Base-by-base conservation (phyloP, 2,329 filamentous ascomycete species). In the Hymenoscyphus linearis region DNA sequence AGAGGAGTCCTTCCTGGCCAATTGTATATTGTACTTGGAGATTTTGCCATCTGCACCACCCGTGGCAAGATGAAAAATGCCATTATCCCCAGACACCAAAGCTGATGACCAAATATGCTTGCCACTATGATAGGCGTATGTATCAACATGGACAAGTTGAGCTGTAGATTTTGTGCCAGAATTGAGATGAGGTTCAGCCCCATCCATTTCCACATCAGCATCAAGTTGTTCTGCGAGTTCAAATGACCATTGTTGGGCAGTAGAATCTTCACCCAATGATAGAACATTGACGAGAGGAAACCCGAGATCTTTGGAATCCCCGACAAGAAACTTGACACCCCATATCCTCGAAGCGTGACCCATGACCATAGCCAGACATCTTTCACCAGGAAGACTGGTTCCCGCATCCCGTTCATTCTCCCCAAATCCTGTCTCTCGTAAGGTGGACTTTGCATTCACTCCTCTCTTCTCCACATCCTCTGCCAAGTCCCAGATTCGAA, bases 311-410 rank as follows among this genome's bases (percentile, higher is more conserved):
- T 34, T 36, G 22, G 2, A 57, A 36, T 58, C 37, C 16, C 47
- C 44, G 14, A 54, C 69, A 0, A 86, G 75, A 66, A 97, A 95
- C 59, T 83, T 82, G 9, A 96, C 85, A 53, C 85, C 83, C 95
- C 95, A 99, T 66, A 99, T 96, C 61, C 95, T 85, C 7, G 93
- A 96, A 2, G 83, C 76, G 74, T 99, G 95, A 0, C 89, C 93
- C 88, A 95, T 96, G 1, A 82, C 86, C 52, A 86, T 84, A 0
- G 90, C 89, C 14, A 96, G 69, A 65, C 76, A 82, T 35, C 80
- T 82, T 54, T 74, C 74, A 18, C 75, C 66, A 14, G 72, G 71
- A 37, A 69, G 67, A 22, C 72, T 70, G 25, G 70, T 69, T 3
- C 71, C 65, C 25, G 65, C 66, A 12, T 57, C 62, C 57, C 72